These are phyloP conservation scores for Crucihimalaya himalaica DNA, from an alignment of 345 rosid species.

Conservation along the genomic window DNA sequence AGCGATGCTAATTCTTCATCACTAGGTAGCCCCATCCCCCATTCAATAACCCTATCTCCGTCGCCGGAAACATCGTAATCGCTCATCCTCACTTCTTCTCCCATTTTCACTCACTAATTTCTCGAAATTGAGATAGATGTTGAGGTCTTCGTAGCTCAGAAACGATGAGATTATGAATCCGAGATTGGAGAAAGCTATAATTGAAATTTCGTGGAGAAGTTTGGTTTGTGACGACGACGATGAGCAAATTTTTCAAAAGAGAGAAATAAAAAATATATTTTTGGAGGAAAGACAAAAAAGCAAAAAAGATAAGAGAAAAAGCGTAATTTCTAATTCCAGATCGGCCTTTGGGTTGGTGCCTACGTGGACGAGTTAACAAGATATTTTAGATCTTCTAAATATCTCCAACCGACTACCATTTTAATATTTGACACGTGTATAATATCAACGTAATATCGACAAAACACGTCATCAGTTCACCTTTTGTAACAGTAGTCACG, in stretches of 20 bases:
- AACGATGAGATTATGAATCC: slow-evolving; percentile 1
- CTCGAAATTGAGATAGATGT: not conserved
- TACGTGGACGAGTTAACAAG: slow-evolving; percentile 74
- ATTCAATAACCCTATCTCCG: slow-evolving; percentile 65
- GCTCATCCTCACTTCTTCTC: slow-evolving; percentile 48
- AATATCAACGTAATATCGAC: not conserved
- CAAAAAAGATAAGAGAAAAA: slow-evolving; percentile 41
- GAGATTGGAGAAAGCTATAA: slow-evolving; percentile 9
- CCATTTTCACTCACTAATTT: slow-evolving; percentile 29
- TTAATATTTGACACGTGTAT: not conserved
- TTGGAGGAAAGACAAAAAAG: not conserved
- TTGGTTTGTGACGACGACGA: slow-evolving; percentile 40
- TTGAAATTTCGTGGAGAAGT: slow-evolving; percentile 35
- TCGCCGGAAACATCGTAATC: slow-evolving; percentile 47
- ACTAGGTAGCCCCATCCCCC: slow-evolving; percentile 87
- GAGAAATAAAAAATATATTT: not conserved
- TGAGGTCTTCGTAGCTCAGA: not conserved
- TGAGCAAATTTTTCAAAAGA: slow-evolving; percentile 24
- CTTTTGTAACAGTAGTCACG: not conserved
- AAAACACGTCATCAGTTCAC: not conserved
- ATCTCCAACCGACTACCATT: slow-evolving; percentile 42
- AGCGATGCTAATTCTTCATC: slow-evolving; percentile 76
- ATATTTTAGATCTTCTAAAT: slow-evolving; percentile 75
- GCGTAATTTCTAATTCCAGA: slow-evolving; percentile 69
- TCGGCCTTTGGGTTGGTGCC: slow-evolving; percentile 46